Conservation (phyloP, 371 early-diverging fungal species). For the Apophysomyces sp. region DNA sequence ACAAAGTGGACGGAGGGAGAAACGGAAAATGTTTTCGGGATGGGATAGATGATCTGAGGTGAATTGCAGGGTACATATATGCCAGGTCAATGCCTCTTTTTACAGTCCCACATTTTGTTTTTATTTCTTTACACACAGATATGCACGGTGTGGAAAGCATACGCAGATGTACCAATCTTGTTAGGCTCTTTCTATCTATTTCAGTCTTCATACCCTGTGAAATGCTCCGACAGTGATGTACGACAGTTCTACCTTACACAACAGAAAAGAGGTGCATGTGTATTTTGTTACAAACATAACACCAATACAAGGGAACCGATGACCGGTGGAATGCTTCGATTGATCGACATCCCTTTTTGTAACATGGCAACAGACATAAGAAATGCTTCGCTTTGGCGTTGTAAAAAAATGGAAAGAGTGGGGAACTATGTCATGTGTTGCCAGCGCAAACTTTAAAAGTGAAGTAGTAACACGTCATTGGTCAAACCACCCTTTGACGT, state of each 20-base stretch:
- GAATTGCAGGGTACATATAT: background rate
- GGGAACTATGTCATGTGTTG: background rate
- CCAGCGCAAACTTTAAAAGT: background rate
- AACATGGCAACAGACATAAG: background rate
- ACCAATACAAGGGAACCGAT: background rate
- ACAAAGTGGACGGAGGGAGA: background rate
- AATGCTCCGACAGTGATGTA: background rate
- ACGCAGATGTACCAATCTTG: background rate
- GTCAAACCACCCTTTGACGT: background rate
- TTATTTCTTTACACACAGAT: background rate
- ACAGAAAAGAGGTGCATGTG: background rate
- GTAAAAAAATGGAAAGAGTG: background rate
- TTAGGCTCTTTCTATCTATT: background rate
- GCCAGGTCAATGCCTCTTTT: background rate
- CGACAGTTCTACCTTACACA: slow-evolving; percentile 2
- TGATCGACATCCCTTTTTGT: background rate
- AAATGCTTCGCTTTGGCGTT: background rate
- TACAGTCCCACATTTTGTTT: background rate
- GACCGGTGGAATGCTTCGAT: background rate
- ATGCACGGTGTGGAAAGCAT: background rate
- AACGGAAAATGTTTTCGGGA: background rate
- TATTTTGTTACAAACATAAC: background rate
- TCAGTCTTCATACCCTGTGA: background rate
- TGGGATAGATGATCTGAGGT: background rate
- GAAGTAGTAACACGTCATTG: background rate